Evolutionary conservation across 345 rosid genomes (phyloP), one percentile per base, ranked within the genome.

Genomic region (Rhodamnia rubescens): DNA sequence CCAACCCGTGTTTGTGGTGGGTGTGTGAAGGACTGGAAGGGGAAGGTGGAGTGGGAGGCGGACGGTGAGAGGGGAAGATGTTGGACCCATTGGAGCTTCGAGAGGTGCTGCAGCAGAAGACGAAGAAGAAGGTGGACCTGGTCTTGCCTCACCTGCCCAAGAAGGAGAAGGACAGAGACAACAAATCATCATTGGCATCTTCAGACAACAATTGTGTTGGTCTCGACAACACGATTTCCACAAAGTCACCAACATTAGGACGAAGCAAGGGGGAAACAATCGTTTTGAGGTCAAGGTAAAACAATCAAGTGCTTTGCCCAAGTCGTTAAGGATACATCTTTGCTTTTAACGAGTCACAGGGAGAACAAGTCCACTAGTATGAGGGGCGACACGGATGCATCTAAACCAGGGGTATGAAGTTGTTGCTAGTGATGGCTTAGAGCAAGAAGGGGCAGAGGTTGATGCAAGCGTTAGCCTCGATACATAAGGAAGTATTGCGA

Each of bases 291-390:
- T 88, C 93, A 93, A 89, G 93, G 93, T 86, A 96, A 94, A 92
- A 89, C 94, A 69, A 90, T 88, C 64, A 95, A 93, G 90, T 85
- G 85, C 90, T 97, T 96, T 90, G 87, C 93, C 84, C 95, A 90
- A 90, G 99, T 99, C 69, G 98, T 93, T 75, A 90, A 92, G 90
- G 99, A 97, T 88, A 97, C 95, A 42, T 93, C 91, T 84, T 87
- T 86, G 97, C 94, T 82, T 97, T 94, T 92, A 94, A 95, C 81
- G 93, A 93, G 89, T 89, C 87, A 56, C 92, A 90, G 88, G 90
- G 90, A 86, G 90, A 88, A 83, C 93, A 91, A 91, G 58, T 87
- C 92, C 81, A 88, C 88, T 88, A 85, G 86, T 78, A 81, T 84
- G 80, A 89, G 91, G 47, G 92, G 83, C 74, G 94, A 91, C 87